Evolutionary conservation across 352 stramenopile genomes (phyloP), one percentile per base, ranked within the genome.

Genomic region (Phytophthora agathidicida): DNA sequence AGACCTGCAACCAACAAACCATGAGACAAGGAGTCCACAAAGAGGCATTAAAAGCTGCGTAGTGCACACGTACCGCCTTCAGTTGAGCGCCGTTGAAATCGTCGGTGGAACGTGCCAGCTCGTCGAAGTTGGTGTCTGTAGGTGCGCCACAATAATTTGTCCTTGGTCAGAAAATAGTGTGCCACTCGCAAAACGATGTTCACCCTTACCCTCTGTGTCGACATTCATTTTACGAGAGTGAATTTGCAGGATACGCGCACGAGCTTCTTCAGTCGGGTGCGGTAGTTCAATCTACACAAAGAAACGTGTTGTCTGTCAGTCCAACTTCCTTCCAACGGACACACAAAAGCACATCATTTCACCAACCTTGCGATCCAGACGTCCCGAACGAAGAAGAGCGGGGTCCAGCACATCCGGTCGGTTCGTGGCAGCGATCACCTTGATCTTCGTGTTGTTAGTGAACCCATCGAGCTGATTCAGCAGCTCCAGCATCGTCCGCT

Each of bases 41-140:
- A n/a, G n/a, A n/a, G n/a, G n/a, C n/a, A n/a, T n/a, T n/a, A n/a
- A n/a, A n/a, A n/a, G 22, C 1, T n/a, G 11, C 3, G 8, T 1
- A n/a, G 16, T 23, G 11, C 13, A 27, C 28, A 59, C 77, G 17
- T 73, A 90, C 96, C 35, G 97, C 97, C 77, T 99, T 99, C 17
- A 99, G 68, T 71, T 99, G 96, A 20, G 97, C 97, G 24, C 97
- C 97, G 77, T 99, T 99, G 56, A 99, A 99, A 75, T 99, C 97
- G 65, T 99, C 97, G 71, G 96, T 99, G 62, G 80, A 98, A 31
- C 97, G 83, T 27, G 96, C 94, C 24, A 99, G 76, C 71, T 99
- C 97, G 55, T 99, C 96, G 70, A 98, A 99, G 62, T 99, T 99
- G 24, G 99, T 97, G 52, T 92, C 83, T 90, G 38, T 6, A 60